Evolutionary conservation across 1,284 basidiomycete genomes (phyloP).

Genomic region (Bjerkandera adusta): DNA sequence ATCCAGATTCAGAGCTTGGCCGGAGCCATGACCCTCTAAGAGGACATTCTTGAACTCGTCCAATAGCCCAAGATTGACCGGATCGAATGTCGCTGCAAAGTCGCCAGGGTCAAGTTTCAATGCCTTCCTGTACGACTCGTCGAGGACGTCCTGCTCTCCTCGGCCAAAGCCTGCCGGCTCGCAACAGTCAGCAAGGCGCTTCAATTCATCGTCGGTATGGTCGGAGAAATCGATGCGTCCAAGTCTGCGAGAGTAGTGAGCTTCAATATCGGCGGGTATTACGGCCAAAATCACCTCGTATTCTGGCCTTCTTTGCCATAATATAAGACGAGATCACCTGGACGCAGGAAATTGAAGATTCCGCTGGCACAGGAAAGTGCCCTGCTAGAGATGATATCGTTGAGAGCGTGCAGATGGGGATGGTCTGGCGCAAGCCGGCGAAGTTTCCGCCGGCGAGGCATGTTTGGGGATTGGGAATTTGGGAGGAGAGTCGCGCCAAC

Average conservation of each 20-base stretch:
- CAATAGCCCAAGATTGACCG: slow-evolving; percentile 21
- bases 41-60: slow-evolving; percentile 23
- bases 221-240: not conserved
- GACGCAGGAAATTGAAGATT: not conserved
- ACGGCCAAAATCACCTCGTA: not conserved
- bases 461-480: no score
- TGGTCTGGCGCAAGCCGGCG: not conserved
- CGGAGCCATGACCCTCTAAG: slow-evolving; percentile 17
- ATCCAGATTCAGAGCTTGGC: slow-evolving; percentile 8
- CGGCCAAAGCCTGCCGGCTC: slow-evolving; percentile 23
- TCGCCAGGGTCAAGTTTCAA: slow-evolving; percentile 22
- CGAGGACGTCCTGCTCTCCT: slow-evolving; percentile 18
- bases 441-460: no score
- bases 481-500: no score
- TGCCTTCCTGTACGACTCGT: slow-evolving; percentile 26
- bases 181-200: slow-evolving; percentile 18
- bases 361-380: slow-evolving; percentile 2
- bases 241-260: not conserved
- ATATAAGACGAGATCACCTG: slow-evolving; percentile 6
- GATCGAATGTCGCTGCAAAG: slow-evolving; percentile 29
- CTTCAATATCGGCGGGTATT: not conserved
- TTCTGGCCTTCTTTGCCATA: not conserved
- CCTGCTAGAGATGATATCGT: not conserved
- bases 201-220: slow-evolving; percentile 8
- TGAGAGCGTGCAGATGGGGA: not conserved